Conservation (phyloP, 2,329 filamentous ascomycete species). For the Amylocarpus encephaloides region DNA sequence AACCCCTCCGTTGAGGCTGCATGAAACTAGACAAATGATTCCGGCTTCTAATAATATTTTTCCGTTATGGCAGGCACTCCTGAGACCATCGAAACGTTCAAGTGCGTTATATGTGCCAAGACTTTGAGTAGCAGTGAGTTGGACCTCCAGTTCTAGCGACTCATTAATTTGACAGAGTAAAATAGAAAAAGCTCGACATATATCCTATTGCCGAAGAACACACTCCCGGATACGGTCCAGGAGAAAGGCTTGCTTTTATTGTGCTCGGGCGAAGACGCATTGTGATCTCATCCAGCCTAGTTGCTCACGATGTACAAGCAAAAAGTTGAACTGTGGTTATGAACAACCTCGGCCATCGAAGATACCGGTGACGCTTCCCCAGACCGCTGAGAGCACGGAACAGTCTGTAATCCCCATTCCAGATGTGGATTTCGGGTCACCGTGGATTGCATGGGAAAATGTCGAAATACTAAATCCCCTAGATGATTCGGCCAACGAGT, state of each 20-base stretch:
- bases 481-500: too few relatives aligned
- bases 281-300: constrained; percentile 13
- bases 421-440: too few relatives aligned
- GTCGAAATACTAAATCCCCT: too few relatives aligned
- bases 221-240: constrained; percentile 9
- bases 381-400: too few relatives aligned
- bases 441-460: too few relatives aligned
- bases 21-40: background rate
- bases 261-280: constrained; percentile 17
- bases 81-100: background rate
- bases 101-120: constrained; percentile 17
- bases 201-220: constrained; percentile 15
- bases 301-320: constrained; percentile 15
- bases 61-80: background rate
- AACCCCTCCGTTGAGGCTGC: background rate
- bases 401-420: too few relatives aligned
- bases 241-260: constrained; percentile 16
- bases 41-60: background rate
- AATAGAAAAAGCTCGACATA: constrained; percentile 16
- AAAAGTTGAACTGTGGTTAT: constrained; percentile 12
- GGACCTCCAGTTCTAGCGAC: background rate
- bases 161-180: background rate
- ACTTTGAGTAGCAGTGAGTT: constrained; percentile 13
- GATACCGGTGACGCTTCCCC: too few relatives aligned
- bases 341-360: background rate